phyloP scores from a whole-genome alignment of 495 filamentous ascomycete genomes.

The Neurospora sp. region DNA sequence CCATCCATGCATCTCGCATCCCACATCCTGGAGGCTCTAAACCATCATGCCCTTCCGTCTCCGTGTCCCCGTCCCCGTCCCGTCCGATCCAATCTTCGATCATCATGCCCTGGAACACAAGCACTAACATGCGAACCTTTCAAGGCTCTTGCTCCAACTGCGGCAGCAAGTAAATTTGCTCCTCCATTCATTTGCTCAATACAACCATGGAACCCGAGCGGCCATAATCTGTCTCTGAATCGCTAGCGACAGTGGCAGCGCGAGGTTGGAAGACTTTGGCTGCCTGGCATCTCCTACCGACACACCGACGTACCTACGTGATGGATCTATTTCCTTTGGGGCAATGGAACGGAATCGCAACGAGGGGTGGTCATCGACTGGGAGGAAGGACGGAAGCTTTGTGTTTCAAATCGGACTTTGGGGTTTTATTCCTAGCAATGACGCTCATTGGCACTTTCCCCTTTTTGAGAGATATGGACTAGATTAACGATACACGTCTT shows the following conservation, averaged over 20 bases:
- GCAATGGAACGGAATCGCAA: neutral
- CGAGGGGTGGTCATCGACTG: neutral
- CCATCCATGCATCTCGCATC: neutral
- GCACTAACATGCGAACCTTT: neutral
- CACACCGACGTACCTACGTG: too few relatives aligned
- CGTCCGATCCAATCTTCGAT: neutral
- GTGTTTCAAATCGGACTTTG: neutral
- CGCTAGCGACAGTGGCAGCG: neutral
- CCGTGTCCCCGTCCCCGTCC: too few relatives aligned
- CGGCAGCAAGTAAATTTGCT: conserved; percentile 21
- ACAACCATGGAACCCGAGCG: neutral
- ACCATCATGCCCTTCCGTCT: too few relatives aligned
- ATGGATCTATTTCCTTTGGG: too few relatives aligned
- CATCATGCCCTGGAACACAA: too few relatives aligned
- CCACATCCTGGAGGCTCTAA: too few relatives aligned
- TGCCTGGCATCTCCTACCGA: neutral
- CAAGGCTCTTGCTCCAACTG: conserved; percentile 33
- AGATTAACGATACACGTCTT: too few relatives aligned
- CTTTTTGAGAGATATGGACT: neutral
- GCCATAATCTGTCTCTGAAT: neutral
- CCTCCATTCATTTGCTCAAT: neutral
- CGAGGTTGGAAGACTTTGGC: neutral
- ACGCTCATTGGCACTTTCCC: neutral
- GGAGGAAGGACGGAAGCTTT: neutral
- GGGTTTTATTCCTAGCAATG: neutral